These are phyloP conservation scores for Lactarius trivialis DNA, from an alignment of 768 basidiomycete genomes.

Conservation along the genomic window DNA sequence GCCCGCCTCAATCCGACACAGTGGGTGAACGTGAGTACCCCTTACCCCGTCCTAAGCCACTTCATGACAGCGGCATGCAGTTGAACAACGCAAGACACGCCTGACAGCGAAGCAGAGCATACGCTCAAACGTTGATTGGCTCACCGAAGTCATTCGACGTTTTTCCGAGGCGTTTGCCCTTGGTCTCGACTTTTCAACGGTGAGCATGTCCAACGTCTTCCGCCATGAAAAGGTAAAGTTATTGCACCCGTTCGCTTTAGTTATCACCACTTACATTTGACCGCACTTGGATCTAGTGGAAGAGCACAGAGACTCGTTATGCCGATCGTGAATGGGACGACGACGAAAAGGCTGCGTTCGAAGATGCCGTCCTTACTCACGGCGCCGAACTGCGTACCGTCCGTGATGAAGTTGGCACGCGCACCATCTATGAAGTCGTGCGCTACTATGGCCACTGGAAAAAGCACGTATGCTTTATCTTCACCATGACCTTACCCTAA, in stretches of 20 bases:
- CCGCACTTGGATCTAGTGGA: conserved; percentile 49
- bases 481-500: not conserved
- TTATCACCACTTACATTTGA: conserved; percentile 5
- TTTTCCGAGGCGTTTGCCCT: conserved; percentile 63
- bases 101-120: conserved; percentile 49
- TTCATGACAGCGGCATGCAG: conserved; percentile 32
- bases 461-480: conserved; percentile 41
- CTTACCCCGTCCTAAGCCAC: not conserved
- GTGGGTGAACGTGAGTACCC: conserved; percentile 49
- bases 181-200: conserved; percentile 49
- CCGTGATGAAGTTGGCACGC: conserved; percentile 62
- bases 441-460: conserved; percentile 86
- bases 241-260: not conserved
- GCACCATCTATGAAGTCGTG: conserved; percentile 71
- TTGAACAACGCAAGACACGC: conserved; percentile 56
- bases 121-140: conserved; percentile 68
- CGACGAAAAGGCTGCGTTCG: conserved; percentile 67
- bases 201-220: conserved; percentile 54
- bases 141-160: conserved; percentile 67
- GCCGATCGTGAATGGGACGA: conserved; percentile 65
- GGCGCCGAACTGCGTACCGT: conserved; percentile 78
- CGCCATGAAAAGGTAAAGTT: conserved; percentile 57
- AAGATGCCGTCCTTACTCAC: conserved; percentile 63
- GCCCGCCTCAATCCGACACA: conserved; percentile 28
- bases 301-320: conserved; percentile 56